A percentile compares a stretch with the other conserved stretches of the same genome.
Conservation (phyloP, 106 monocot species). For the Dioscorea zingiberensis region DNA sequence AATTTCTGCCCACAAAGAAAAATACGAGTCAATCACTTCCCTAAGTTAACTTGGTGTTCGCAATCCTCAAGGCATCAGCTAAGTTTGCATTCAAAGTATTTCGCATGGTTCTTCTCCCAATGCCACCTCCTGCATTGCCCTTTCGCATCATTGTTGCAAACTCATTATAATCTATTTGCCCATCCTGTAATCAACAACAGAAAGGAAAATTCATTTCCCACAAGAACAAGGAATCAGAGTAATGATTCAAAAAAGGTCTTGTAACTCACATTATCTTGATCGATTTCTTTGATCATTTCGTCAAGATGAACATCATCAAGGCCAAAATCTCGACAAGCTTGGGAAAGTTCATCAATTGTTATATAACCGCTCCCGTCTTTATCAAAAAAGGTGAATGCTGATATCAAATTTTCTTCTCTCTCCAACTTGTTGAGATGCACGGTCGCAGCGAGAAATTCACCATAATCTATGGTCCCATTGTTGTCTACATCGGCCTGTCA, state of each 20-base stretch:
- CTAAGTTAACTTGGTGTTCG: not conserved
- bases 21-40: not conserved
- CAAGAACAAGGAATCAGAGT: too few species aligned
- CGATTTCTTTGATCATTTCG: conserved; percentile 86
- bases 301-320: conserved; percentile 71
- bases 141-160: conserved; percentile 65
- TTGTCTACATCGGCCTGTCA: conserved; percentile 89
- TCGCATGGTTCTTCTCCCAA: conserved; percentile 56
- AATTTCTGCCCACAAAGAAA: not conserved
- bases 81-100: conserved; percentile 42
- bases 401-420: conserved; percentile 69
- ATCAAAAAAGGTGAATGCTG: conserved; percentile 85
- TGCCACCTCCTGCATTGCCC: conserved; percentile 25
- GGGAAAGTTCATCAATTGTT: conserved; percentile 81
- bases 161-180: conserved; percentile 52
- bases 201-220: too few species aligned
- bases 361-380: conserved; percentile 92
- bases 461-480: conserved; percentile 86
- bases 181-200: conserved; percentile 30
- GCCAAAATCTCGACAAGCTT: conserved; percentile 68
- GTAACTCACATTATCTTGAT: conserved; percentile 64
- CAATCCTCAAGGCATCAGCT: conserved; percentile 30
- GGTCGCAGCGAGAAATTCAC: conserved; percentile 89
- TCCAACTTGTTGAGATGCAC: conserved; percentile 90
- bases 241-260: too few species aligned